Evolutionary conservation across 2,329 filamentous ascomycete species (phyloP).

Genomic region (Ascochyta viciae-villosae): DNA sequence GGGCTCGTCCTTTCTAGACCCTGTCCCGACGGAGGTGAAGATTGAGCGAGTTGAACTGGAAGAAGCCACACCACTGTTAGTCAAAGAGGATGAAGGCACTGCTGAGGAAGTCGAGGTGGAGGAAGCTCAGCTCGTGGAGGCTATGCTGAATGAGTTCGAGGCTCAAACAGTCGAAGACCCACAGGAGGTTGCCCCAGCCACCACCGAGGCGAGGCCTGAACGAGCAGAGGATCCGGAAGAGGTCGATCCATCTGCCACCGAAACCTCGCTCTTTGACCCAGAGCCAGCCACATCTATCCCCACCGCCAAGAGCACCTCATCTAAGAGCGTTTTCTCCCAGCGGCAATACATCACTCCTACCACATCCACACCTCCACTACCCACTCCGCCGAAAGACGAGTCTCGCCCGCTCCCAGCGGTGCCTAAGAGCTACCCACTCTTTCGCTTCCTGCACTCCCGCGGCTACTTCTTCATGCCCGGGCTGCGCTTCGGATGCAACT

Average conservation of each 20-base stretch:
- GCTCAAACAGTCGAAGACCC: neutral
- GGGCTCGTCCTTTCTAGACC: slow-evolving; percentile 29
- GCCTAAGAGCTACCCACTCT: slow-evolving; percentile 70
- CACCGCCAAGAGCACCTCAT: slow-evolving; percentile 8
- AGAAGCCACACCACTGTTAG: slow-evolving; percentile 2
- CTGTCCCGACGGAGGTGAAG: slow-evolving; percentile 6
- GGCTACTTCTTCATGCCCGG: slow-evolving; percentile 92
- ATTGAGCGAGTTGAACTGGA: neutral
- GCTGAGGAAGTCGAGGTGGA: neutral
- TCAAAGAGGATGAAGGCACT: slow-evolving; percentile 1
- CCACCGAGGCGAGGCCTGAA: neutral
- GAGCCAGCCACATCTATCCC: slow-evolving; percentile 18
- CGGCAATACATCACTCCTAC: slow-evolving; percentile 53
- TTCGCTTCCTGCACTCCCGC: slow-evolving; percentile 76
- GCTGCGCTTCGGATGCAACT: slow-evolving; percentile 91
- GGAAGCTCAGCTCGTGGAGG: slow-evolving; percentile 1
- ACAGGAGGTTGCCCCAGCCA: neutral
- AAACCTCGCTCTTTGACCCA: slow-evolving; percentile 38
- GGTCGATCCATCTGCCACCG: neutral
- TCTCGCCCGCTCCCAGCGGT: slow-evolving; percentile 44
- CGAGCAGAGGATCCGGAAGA: slow-evolving; percentile 1
- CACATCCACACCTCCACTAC: slow-evolving; percentile 53
- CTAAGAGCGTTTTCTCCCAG: slow-evolving; percentile 27
- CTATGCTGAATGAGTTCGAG: slow-evolving; percentile 13
- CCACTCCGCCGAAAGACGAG: slow-evolving; percentile 20